Base-by-base conservation (phyloP, 2,329 filamentous ascomycete species). In the Sporothrix pseudoabietina region DNA sequence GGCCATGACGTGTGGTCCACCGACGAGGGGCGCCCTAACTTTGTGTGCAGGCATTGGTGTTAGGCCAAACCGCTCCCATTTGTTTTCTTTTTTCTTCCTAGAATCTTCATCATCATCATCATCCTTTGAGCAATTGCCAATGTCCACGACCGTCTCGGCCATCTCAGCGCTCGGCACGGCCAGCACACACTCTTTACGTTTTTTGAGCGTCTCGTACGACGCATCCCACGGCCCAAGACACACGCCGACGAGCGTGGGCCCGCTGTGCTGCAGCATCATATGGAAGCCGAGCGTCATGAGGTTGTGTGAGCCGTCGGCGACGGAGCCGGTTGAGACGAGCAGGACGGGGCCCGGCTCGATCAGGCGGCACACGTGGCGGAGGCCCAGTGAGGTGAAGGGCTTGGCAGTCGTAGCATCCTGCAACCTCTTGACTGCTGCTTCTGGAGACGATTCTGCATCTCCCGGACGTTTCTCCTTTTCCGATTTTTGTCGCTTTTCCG, bases 231-330 rank as follows among this genome's bases (percentile, higher is more conserved):
- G 80, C 30, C 80, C 80, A 12, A 82, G 76, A 44, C 75, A 78
- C 49, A 79, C 78, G 49, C 78, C 80, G 44, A 81, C 76, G 8
- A 82, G 77, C 32, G 79, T 77, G 1, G 80, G 80, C 19, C 76
- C 77, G 68, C 80, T 79, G 75, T 82, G 80, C 74, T 80, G 80
- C 73, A 81, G 77, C 74, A 82, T 78, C 80, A 81, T 82, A 75
- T 82, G 80, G 76, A 82, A 81, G 69, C 80, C 80, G 71, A 81
- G 78, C 9, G 80, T 81, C 80, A 81, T 81, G 71, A 81, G 74
- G 55, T 81, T 81, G 76, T 81, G 80, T 8, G 79, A 79, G 41
- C 70, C 73, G 41, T 79, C 76, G n/a, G 76, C 74, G 9, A 80
- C 75, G 69, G 77, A 78, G 19, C 80, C 79, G 30, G 80, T 81